Evolutionary conservation across 2,329 filamentous ascomycete species (phyloP).

Genomic region (Tolypocladium capitatum): DNA sequence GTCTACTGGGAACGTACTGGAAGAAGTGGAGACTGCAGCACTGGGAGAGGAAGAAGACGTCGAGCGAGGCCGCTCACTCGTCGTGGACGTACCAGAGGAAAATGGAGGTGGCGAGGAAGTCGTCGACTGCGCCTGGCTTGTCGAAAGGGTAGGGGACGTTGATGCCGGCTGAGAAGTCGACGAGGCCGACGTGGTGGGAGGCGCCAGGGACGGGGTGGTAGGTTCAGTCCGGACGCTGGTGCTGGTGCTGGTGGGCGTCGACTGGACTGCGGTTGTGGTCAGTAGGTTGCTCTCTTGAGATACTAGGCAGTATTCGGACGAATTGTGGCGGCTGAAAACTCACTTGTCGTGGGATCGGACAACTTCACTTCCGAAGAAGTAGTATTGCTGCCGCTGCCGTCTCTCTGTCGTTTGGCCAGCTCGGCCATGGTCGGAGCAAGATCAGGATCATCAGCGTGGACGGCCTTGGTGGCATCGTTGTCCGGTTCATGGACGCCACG

Average conservation of each 20-base stretch:
- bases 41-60: slow-evolving; percentile 15
- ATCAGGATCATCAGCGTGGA: slow-evolving; percentile 46
- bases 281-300: neutral
- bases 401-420: slow-evolving; percentile 47
- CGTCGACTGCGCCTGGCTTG: slow-evolving; percentile 3
- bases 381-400: slow-evolving; percentile 18
- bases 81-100: slow-evolving; percentile 13
- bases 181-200: slow-evolving; percentile 2
- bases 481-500: slow-evolving; percentile 57
- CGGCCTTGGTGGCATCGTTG: slow-evolving; percentile 46
- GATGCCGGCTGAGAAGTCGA: slow-evolving; percentile 3
- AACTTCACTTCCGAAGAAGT: neutral
- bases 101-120: slow-evolving; percentile 5
- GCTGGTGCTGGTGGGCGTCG: slow-evolving; percentile 3
- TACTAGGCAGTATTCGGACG: neutral
- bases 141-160: slow-evolving; percentile 3
- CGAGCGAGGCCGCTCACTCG: slow-evolving; percentile 15
- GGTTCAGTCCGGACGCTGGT: neutral
- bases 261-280: neutral
- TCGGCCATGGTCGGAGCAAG: slow-evolving; percentile 50
- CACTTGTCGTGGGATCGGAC: neutral
- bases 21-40: slow-evolving; percentile 16
- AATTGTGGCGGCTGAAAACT: neutral
- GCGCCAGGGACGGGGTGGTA: slow-evolving; percentile 3
- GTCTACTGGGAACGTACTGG: slow-evolving; percentile 19